Percentiles rank a stretch among this genome's conserved stretches.
phyloP scores from a whole-genome alignment of 768 basidiomycete species.

The Kondoa malvinella region DNA sequence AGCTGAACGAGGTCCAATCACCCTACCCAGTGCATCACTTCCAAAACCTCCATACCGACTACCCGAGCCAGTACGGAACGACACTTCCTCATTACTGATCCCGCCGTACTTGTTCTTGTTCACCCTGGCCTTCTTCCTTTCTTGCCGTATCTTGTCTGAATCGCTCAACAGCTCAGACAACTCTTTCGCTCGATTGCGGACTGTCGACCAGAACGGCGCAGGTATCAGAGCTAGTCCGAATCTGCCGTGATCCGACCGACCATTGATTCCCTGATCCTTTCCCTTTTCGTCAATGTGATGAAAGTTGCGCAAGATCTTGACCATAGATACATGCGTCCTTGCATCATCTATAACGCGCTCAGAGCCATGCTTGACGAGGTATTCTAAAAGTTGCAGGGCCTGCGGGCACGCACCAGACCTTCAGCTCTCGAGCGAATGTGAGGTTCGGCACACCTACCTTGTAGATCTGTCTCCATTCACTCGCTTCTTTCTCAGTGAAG shows the following conservation, averaged over 20 bases:
- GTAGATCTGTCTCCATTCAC: constrained; percentile 98
- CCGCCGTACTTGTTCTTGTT: constrained; percentile 84
- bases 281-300: constrained; percentile 98
- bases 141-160: constrained; percentile 70
- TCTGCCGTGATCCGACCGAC: constrained; percentile 35
- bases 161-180: constrained; percentile 79
- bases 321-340: constrained; percentile 75
- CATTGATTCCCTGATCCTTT: constrained; percentile 95
- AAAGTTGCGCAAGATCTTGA: constrained; percentile 95
- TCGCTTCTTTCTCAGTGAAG: constrained; percentile 96
- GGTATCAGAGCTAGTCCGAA: not conserved
- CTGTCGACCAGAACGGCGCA: constrained; percentile 36
- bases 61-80: constrained; percentile 42
- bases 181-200: constrained; percentile 84
- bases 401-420: constrained; percentile 28
- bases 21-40: constrained; percentile 36
- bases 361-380: constrained; percentile 87
- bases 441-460: constrained; percentile 42
- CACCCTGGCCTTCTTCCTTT: constrained; percentile 77
- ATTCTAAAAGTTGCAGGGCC: constrained; percentile 86
- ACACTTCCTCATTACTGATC: constrained; percentile 54
- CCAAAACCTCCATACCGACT: constrained; percentile 55
- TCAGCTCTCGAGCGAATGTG: not conserved
- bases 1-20: constrained; percentile 25
- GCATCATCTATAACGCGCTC: constrained; percentile 97